Base-by-base conservation (phyloP, 129 eudicot genomes). In the Artemisia argyi region DNA sequence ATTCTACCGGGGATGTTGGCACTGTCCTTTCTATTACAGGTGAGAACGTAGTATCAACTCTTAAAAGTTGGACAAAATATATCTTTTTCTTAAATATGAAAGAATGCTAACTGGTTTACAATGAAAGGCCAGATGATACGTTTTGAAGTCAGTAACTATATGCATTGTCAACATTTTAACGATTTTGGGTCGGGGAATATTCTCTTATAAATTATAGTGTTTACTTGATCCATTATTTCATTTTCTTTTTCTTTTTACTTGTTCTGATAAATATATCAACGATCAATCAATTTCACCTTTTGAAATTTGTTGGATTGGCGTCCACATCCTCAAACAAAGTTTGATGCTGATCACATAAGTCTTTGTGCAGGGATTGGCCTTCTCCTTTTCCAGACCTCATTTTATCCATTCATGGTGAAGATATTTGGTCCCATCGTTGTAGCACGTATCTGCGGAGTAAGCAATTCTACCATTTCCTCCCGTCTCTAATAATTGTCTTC, bases 391-490 rank as follows among this genome's bases (percentile, higher is more conserved):
- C 99, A 95, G 18, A 74, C 86, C 28, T 53, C 83, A 20, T 24
- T 90, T 18, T 95, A 86, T 83, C 97, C 97, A 16, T 1, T 81
- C 18, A 58, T 73, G 7, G 90, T 84, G 84, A 90, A 56, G 73
- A 44, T 61, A n/a, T 6, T 86, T 51, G 97, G 99, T 4, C 87
- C 95, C 16, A 50, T 90, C 28, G 20, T 72, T 66, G 42, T 84
- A 59, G 66, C 88, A 60, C 97, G 96, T n/a, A 58, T 90, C n/a
- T 44, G 79, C 11, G 99, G 89, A 77, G 99, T 94, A 88, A 82
- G 96, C 55, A 61, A 51, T 71, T 64, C 57, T 65, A 35, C 71
- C 30, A 72, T 72, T 46, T 48, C 32, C 65, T 48, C 39, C 30
- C 5, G 61, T 53, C 16, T 59, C 13, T 61, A 11, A 18, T 48